These are phyloP conservation scores for Gracilariopsis chorda DNA, from an alignment of 23 red algal species.

Conservation along the genomic window DNA sequence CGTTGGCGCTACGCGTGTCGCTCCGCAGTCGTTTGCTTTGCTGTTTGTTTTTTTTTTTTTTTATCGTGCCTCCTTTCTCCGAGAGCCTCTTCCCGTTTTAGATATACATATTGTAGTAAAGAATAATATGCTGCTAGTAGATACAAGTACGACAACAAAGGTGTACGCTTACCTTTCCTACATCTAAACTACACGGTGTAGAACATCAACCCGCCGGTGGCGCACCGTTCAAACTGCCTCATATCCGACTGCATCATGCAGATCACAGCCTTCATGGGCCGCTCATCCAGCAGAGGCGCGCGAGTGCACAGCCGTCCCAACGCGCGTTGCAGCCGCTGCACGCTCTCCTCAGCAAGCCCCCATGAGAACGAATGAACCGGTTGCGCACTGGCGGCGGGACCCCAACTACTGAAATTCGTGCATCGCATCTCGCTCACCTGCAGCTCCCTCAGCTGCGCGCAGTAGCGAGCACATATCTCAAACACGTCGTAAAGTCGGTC, in stretches of 20 bases:
- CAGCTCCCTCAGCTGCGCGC: constrained; percentile 6
- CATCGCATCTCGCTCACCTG: constrained; percentile 20
- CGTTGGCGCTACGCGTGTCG: no score
- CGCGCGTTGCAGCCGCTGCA: neutral
- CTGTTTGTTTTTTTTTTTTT: no score
- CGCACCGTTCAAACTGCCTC: no score
- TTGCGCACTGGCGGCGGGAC: neutral
- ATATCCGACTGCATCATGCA: neutral
- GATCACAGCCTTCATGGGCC: constrained; percentile 5
- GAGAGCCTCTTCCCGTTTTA: no score
- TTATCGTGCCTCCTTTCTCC: no score
- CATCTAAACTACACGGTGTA: no score
- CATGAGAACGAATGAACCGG: neutral
- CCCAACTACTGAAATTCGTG: neutral
- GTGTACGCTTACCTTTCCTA: no score
- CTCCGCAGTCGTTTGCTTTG: no score
- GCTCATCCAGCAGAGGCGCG: constrained; percentile 5
- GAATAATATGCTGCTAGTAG: no score
- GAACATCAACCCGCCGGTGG: no score
- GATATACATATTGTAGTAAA: no score
- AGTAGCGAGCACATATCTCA: neutral
- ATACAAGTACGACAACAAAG: no score
- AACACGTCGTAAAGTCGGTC: neutral
- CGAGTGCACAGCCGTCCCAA: neutral
- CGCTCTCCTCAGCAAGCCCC: neutral